These are phyloP conservation scores for Heimioporus sp. DNA, from an alignment of 768 basidiomycete species.

Conservation along the genomic window DNA sequence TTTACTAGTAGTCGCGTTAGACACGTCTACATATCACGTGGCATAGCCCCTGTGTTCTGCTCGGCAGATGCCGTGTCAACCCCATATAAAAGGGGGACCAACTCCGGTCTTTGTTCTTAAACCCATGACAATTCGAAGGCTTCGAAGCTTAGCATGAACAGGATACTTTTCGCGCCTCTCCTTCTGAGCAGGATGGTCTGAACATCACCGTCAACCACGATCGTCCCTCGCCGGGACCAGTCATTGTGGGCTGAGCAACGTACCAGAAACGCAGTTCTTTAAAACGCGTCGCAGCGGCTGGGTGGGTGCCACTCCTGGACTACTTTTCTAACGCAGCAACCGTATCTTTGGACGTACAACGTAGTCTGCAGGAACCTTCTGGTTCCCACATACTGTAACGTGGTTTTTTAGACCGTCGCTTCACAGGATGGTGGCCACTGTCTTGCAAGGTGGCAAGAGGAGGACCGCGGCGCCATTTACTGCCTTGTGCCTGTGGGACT, in stretches of 20 bases:
- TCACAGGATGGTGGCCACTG: not conserved
- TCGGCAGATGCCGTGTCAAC: constrained; percentile 13
- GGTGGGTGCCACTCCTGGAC: constrained; percentile 14
- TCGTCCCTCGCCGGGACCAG: constrained; percentile 28
- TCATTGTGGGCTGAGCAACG: constrained; percentile 24
- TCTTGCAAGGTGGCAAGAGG: not conserved
- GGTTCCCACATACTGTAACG: not conserved
- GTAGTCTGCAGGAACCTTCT: not conserved
- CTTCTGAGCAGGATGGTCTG: constrained; percentile 36
- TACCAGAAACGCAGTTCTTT: constrained; percentile 33
- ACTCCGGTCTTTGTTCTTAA: not conserved
- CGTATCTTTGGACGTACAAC: constrained; percentile 12
- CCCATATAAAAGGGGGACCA: constrained; percentile 13
- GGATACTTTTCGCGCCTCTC: constrained; percentile 17
- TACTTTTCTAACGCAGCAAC: constrained; percentile 19
- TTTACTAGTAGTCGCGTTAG: constrained; percentile 5
- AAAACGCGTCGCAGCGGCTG: constrained; percentile 28
- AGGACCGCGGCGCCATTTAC: not conserved
- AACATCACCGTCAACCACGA: constrained; percentile 28
- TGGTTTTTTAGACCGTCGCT: not conserved
- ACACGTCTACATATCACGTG: constrained; percentile 24
- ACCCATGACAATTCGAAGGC: constrained; percentile 28
- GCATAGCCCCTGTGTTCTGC: not conserved
- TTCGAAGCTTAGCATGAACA: constrained; percentile 30
- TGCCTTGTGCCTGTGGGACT: too few species aligned